Base-by-base conservation (phyloP, 2,329 filamentous ascomycete genomes). In the Arthrobotrys pseudoclavata region DNA sequence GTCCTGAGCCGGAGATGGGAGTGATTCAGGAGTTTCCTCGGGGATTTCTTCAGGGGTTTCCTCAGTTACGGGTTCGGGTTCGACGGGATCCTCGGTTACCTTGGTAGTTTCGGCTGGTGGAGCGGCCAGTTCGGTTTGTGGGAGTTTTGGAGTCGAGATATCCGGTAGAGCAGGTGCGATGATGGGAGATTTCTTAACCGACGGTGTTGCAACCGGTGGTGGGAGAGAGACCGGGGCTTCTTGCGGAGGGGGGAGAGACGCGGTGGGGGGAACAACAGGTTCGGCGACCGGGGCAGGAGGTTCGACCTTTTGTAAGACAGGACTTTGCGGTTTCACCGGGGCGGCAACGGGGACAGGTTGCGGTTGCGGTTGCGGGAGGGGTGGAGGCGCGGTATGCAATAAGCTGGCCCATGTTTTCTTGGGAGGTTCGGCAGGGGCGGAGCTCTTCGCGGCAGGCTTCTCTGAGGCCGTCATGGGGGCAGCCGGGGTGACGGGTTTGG, bases 391-490 rank as follows among this genome's bases (percentile, higher is more conserved):
- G 15, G 63, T 15, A 34, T 76, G 72, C 40, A 76, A 53, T 61
- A 83, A 85, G 76, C 84, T 84, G 55, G 83, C 85, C 86, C 85
- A 88, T 62, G 85, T 80, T 81, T 82, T 84, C 62, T 84, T 82
- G 55, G 82, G 79, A 53, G 85, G 82, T 52, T 86, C 85, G 63
- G 85, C 84, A 40, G 84, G 81, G 55, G 86, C 83, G 77, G 86
- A 84, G 77, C 87, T 84, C 89, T 89, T 92, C 76, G 88, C 89
- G 76, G 85, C 83, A 13, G 91, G 91, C 82, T 94, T 91, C 79
- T 89, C 88, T 79, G 91, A 63, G 40, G 71, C 71, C 12, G 71
- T 76, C 71, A 76, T 76, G 5, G 67, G 72, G 47, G 72, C 66
- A 10, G 66, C 72, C n/a, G 66, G 66, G 26, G 72, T 70, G 20